phyloP scores from a whole-genome alignment of 2,329 filamentous ascomycete species.

The Septoria linicola region DNA sequence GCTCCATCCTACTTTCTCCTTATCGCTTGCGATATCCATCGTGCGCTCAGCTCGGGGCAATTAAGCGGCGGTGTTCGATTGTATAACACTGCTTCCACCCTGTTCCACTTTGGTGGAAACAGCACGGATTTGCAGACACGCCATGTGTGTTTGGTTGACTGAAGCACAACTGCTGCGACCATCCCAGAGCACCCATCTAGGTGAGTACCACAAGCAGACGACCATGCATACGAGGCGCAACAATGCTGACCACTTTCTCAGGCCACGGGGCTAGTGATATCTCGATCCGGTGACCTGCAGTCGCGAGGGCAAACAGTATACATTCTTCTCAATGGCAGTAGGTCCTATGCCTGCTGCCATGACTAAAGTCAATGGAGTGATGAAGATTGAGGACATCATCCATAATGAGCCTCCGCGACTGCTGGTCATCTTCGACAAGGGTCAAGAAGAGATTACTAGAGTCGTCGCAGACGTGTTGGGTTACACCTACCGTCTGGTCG shows the following conservation, averaged over 20 bases:
- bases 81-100: conserved; percentile 21
- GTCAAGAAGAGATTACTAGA: conserved; percentile 71
- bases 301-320: conserved; percentile 19
- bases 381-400: conserved; percentile 38
- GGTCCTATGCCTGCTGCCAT: conserved; percentile 23
- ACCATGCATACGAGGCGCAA: conserved; percentile 8
- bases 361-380: conserved; percentile 30
- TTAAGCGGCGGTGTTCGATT: conserved; percentile 15
- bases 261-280: conserved; percentile 37
- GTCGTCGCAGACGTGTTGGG: conserved; percentile 77
- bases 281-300: conserved; percentile 35
- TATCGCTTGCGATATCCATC: conserved; percentile 20
- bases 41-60: conserved; percentile 18
- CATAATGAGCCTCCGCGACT: conserved; percentile 42
- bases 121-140: conserved; percentile 22
- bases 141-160: conserved; percentile 32
- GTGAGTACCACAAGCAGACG: conserved; percentile 16
- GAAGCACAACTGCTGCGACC: conserved; percentile 31
- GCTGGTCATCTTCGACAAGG: conserved; percentile 64
- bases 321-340: conserved; percentile 17
- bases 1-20: conserved; percentile 13
- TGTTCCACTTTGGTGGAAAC: conserved; percentile 24
- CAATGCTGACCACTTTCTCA: conserved; percentile 17
- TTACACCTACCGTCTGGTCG: conserved; percentile 64
- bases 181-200: conserved; percentile 32